A percentile compares a stretch with the other conserved stretches of the same genome.
Evolutionary conservation across 768 basidiomycete genomes (phyloP).

Genomic region (Dentipellis sp.): DNA sequence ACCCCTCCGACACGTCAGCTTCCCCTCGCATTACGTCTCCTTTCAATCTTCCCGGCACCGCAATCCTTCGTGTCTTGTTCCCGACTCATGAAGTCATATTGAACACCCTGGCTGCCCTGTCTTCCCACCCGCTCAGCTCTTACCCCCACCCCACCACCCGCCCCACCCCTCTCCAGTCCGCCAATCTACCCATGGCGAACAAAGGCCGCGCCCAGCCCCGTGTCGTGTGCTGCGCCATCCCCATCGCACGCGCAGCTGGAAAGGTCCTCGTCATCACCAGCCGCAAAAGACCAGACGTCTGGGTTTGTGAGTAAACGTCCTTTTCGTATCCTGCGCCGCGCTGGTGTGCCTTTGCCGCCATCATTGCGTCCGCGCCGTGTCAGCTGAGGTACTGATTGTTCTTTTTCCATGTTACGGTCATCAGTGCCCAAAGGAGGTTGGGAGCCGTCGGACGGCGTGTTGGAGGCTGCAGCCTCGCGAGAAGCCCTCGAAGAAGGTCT

Average conservation of each 20-base stretch:
- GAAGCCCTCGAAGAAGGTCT: constrained; percentile 97
- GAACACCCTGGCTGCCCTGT: constrained; percentile 1
- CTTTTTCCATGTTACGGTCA: background rate
- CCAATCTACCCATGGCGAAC: constrained; percentile 21
- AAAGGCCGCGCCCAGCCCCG: constrained; percentile 78
- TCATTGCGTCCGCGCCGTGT: background rate
- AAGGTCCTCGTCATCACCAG: constrained; percentile 81
- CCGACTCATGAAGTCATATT: constrained; percentile 15
- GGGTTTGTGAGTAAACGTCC: constrained; percentile 71
- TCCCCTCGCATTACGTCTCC: constrained; percentile 1
- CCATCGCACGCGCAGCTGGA: constrained; percentile 62
- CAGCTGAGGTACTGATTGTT: constrained; percentile 9
- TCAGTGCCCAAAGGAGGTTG: constrained; percentile 91
- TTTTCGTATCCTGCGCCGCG: constrained; percentile 10
- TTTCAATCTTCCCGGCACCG: background rate
- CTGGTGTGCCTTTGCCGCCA: background rate
- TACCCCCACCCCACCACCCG: background rate
- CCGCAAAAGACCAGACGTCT: constrained; percentile 68
- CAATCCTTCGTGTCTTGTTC: constrained; percentile 5
- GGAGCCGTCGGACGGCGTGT: constrained; percentile 70
- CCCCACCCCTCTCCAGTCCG: background rate
- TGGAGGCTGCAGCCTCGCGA: constrained; percentile 83
- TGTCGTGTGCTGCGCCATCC: constrained; percentile 87
- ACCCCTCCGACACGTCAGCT: background rate
- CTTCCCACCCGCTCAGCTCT: background rate